Evolutionary conservation across 176 grass and related monocot genomes (phyloP).

Genomic region (Lolium perenne): DNA sequence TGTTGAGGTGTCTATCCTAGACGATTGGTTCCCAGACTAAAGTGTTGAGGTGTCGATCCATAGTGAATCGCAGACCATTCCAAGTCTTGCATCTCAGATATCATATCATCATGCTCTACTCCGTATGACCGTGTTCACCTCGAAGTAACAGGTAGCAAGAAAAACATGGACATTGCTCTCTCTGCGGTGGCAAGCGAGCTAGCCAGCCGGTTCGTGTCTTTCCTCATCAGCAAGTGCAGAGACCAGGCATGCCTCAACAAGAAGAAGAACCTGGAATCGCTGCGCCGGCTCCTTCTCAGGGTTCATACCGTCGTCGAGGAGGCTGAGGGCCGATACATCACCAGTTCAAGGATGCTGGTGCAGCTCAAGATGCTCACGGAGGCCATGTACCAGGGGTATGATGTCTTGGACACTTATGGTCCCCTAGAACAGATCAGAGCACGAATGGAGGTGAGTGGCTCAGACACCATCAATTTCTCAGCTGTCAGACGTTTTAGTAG

Average conservation of each 20-base stretch:
- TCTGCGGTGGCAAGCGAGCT: constrained; percentile 17
- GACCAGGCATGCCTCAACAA: background rate
- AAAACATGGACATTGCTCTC: constrained; percentile 10
- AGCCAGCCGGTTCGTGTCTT: background rate
- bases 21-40: too few relatives aligned
- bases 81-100: background rate
- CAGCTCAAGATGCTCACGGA: constrained; percentile 7
- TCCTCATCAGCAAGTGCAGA: constrained; percentile 6
- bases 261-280: background rate
- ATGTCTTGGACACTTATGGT: constrained; percentile 11
- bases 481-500: too few relatives aligned
- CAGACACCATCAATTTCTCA: background rate
- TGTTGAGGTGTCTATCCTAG: background rate
- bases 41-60: background rate
- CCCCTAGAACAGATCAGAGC: background rate
- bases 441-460: background rate
- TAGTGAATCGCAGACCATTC: background rate
- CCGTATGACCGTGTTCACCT: background rate
- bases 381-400: background rate
- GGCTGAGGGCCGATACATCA: constrained; percentile 21
- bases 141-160: background rate
- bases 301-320: background rate
- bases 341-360: background rate
- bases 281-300: constrained; percentile 16
- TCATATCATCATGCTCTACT: background rate